Conservation (phyloP, 2,329 filamentous ascomycete species). For the Hymenoscyphus fraxineus region DNA sequence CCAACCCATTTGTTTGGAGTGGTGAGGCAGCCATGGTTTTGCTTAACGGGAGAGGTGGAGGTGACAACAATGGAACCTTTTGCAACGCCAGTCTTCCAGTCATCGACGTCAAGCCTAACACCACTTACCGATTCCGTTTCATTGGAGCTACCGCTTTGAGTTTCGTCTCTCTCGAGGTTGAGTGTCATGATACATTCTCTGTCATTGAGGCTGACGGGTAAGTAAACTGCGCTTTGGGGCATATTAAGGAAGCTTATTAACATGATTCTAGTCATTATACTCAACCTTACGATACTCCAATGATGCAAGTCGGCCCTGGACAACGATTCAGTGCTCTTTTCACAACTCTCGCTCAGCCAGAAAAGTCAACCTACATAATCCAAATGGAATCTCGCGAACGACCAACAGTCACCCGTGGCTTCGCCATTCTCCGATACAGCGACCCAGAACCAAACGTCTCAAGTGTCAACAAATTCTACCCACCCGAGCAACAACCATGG, state of each 20-base stretch:
- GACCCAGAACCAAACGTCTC: neutral
- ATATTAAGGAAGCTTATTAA: neutral
- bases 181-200: conserved; percentile 51
- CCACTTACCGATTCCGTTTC: conserved; percentile 59
- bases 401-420: neutral
- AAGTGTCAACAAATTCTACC: no score
- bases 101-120: conserved; percentile 56
- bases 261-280: conserved; percentile 38
- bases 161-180: conserved; percentile 50
- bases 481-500: no score
- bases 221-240: conserved; percentile 8
- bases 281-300: conserved; percentile 36
- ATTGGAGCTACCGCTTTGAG: conserved; percentile 55
- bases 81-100: conserved; percentile 41
- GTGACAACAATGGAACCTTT: conserved; percentile 35
- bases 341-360: conserved; percentile 38
- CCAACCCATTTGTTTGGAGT: conserved; percentile 51
- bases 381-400: conserved; percentile 8
- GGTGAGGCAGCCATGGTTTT: conserved; percentile 56
- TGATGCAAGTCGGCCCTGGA: conserved; percentile 46
- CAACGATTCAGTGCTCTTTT: conserved; percentile 50
- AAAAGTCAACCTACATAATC: conserved; percentile 10
- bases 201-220: conserved; percentile 59
- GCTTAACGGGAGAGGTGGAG: conserved; percentile 53
- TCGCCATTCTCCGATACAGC: conserved; percentile 5